Conservation (phyloP, 352 stramenopile species). For the Pythium phragmitis region DNA sequence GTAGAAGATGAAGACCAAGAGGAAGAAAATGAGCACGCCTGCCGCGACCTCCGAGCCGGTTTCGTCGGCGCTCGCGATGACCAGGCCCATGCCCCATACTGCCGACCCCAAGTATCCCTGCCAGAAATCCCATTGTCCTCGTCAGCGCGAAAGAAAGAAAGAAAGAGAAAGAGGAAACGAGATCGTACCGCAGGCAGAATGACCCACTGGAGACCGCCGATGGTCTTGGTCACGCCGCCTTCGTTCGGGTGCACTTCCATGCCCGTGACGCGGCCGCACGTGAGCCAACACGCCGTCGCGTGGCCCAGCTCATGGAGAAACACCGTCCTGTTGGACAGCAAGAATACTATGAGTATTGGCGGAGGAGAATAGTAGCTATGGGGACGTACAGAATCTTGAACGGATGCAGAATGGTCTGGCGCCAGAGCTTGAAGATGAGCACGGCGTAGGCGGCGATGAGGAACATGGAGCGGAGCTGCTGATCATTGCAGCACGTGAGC, state of each 20-base stretch:
- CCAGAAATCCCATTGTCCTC: background rate
- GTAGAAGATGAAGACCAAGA: slow-evolving; percentile 85
- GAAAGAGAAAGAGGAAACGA: slow-evolving; percentile 17
- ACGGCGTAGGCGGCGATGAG: slow-evolving; percentile 85
- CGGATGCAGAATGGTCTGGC: slow-evolving; percentile 79
- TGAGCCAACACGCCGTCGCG: slow-evolving; percentile 82
- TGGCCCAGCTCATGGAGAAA: slow-evolving; percentile 88
- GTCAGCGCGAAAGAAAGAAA: background rate
- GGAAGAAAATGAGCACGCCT: slow-evolving; percentile 85
- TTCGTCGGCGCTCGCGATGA: slow-evolving; percentile 65
- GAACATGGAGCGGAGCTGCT: slow-evolving; percentile 86
- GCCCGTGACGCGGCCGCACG: slow-evolving; percentile 79
- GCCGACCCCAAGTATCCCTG: slow-evolving; percentile 86
- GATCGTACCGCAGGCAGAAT: slow-evolving; percentile 40
- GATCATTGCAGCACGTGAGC: slow-evolving; percentile 87
- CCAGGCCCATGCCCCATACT: slow-evolving; percentile 85
- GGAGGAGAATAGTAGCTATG: background rate
- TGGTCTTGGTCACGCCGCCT: slow-evolving; percentile 77
- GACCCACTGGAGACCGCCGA: slow-evolving; percentile 43
- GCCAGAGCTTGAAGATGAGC: slow-evolving; percentile 90
- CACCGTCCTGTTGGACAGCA: slow-evolving; percentile 49
- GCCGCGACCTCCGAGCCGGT: slow-evolving; percentile 66
- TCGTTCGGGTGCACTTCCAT: slow-evolving; percentile 90
- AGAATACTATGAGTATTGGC: background rate
- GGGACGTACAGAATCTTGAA: slow-evolving; percentile 85